These are phyloP conservation scores for Claviceps humidiphila DNA, from an alignment of 2,329 filamentous ascomycete species.

Conservation along the genomic window DNA sequence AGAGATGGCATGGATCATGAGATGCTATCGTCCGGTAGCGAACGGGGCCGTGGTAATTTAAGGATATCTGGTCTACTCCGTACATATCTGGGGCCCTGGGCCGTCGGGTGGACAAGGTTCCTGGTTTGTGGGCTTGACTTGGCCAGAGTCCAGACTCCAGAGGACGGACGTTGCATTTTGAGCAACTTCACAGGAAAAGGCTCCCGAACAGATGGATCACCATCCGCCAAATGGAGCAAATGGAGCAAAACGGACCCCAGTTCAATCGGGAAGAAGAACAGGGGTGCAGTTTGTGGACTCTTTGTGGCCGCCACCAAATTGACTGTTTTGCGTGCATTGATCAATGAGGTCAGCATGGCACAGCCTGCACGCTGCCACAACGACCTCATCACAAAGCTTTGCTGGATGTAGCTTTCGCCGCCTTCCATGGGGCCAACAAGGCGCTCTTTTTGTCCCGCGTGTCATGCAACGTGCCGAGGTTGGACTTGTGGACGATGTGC, in stretches of 20 bases:
- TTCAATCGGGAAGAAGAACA: conserved; percentile 2
- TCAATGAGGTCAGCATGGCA: not conserved
- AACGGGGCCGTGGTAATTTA: not conserved
- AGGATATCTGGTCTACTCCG: not conserved
- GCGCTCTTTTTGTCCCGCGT: not conserved
- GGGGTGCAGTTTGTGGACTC: not conserved
- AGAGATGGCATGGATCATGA: not conserved
- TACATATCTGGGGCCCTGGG: not conserved
- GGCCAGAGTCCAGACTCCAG: too few relatives aligned
- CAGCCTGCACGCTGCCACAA: not conserved
- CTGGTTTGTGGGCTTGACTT: not conserved
- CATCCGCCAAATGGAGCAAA: not conserved
- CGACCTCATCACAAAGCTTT: not conserved
- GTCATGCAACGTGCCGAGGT: conserved; percentile 1
- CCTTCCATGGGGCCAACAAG: not conserved
- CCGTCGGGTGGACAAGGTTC: not conserved
- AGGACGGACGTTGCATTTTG: too few relatives aligned
- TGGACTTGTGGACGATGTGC: not conserved
- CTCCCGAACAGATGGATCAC: not conserved
- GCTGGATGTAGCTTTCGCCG: not conserved
- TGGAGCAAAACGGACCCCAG: not conserved
- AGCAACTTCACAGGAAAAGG: not conserved
- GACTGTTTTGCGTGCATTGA: not conserved
- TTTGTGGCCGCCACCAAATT: too few relatives aligned
- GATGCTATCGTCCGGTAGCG: not conserved